Evolutionary conservation across 108 stramenopile species (phyloP).

Genomic region (Bacterosira constricta): DNA sequence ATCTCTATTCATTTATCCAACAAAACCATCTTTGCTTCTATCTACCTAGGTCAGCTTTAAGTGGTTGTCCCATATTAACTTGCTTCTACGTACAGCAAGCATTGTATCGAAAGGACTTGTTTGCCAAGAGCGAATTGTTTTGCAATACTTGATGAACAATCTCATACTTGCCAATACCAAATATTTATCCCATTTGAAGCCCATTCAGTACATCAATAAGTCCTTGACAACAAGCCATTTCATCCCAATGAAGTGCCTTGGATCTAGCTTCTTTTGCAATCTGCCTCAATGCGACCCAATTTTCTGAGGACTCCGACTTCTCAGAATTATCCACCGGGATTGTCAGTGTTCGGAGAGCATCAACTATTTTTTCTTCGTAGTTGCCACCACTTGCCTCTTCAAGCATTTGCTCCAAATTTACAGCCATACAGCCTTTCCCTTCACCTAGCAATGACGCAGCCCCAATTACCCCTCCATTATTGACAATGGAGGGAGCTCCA

Average conservation of each 20-base stretch:
- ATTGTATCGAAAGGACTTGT: too few species aligned
- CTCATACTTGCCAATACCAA: too few species aligned
- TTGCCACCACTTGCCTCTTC: not conserved
- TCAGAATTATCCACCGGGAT: not conserved
- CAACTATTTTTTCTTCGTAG: not conserved
- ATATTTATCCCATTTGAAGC: too few species aligned
- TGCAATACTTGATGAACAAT: too few species aligned
- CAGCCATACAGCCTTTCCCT: slow-evolving; percentile 21
- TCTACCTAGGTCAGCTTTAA: too few species aligned
- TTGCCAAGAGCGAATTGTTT: too few species aligned
- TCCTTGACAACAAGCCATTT: slow-evolving; percentile 14
- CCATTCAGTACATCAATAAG: slow-evolving; percentile 9
- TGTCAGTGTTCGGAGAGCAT: too few species aligned
- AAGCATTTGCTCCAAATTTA: slow-evolving; percentile 17
- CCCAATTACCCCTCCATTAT: slow-evolving; percentile 37
- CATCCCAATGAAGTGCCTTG: slow-evolving; percentile 47
- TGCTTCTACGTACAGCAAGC: too few species aligned
- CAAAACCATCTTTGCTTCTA: too few species aligned
- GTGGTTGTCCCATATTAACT: too few species aligned
- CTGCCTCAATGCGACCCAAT: not conserved
- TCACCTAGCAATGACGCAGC: slow-evolving; percentile 31
- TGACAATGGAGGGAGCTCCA: slow-evolving; percentile 50
- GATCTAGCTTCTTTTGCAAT: slow-evolving; percentile 26
- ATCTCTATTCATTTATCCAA: too few species aligned
- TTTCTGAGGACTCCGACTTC: not conserved